Evolutionary conservation across 345 rosid species (phyloP).

Genomic region (Erodium maritimum): DNA sequence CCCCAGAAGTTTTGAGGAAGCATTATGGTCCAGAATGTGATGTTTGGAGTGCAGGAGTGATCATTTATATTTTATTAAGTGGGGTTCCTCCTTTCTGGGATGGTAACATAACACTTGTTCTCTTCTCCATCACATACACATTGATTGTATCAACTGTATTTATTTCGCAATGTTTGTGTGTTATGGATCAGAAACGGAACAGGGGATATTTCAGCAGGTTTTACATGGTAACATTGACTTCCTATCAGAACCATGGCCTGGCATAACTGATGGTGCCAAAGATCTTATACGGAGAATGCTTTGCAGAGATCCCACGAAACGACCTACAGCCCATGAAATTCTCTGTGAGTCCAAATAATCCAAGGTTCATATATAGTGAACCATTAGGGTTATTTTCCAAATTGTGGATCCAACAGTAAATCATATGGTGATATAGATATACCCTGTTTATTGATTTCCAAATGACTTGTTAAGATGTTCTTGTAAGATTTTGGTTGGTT

Average conservation of each 20-base stretch:
- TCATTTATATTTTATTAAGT: slow-evolving; percentile 67
- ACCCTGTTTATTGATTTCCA: too few species aligned
- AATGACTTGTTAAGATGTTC: too few species aligned
- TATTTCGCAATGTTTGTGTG: slow-evolving; percentile 4
- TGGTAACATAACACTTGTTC: slow-evolving; percentile 33
- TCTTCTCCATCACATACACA: neutral
- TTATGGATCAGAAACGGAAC: slow-evolving; percentile 68
- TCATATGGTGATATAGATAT: too few species aligned
- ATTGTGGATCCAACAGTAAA: too few species aligned
- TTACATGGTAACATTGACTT: slow-evolving; percentile 85
- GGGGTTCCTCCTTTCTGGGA: slow-evolving; percentile 99
- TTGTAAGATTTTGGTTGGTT: neutral
- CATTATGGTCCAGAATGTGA: slow-evolving; percentile 86
- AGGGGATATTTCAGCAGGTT: slow-evolving; percentile 95
- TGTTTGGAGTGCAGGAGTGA: slow-evolving; percentile 99
- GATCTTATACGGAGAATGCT: slow-evolving; percentile 84
- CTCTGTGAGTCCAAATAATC: slow-evolving; percentile 83
- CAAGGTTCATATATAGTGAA: too few species aligned
- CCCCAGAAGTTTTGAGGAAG: slow-evolving; percentile 87
- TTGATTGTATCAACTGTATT: neutral
- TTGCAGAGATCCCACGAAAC: slow-evolving; percentile 64
- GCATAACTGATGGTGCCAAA: slow-evolving; percentile 67
- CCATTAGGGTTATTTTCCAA: too few species aligned
- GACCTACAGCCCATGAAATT: slow-evolving; percentile 80
- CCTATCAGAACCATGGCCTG: slow-evolving; percentile 94